These are phyloP conservation scores for Diaporthe helianthi DNA, from an alignment of 2,329 filamentous ascomycete species.

Conservation along the genomic window DNA sequence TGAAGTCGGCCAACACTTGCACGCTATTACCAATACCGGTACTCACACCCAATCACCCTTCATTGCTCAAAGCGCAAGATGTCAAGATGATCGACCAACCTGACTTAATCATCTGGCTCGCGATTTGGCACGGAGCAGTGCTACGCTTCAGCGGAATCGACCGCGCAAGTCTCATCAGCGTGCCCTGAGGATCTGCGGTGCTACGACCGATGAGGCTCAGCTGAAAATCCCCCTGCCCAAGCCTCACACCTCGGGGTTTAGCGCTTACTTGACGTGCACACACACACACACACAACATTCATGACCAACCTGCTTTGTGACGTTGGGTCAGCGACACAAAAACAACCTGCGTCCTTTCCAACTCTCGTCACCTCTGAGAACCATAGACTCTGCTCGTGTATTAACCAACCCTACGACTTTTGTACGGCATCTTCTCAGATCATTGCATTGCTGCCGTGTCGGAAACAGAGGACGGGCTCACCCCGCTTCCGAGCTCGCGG, in stretches of 20 bases:
- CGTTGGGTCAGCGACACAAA: constrained; percentile 9
- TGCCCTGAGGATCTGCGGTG: constrained; percentile 20
- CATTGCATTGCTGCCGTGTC: not conserved
- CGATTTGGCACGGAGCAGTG: not conserved
- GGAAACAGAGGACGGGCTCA: not conserved
- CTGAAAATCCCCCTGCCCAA: constrained; percentile 32
- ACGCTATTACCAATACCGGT: not conserved
- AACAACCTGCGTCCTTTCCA: not conserved
- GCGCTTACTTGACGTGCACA: constrained; percentile 32
- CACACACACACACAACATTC: constrained; percentile 14
- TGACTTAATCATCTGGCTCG: not conserved
- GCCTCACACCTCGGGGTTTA: constrained; percentile 29
- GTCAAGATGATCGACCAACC: not conserved
- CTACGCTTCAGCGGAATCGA: constrained; percentile 1
- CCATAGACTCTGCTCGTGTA: not conserved
- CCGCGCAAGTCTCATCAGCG: constrained; percentile 2
- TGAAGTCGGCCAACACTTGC: no score
- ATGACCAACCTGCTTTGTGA: constrained; percentile 19
- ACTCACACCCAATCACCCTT: not conserved
- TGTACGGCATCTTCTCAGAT: not conserved
- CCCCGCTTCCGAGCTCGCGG: not conserved
- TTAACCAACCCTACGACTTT: not conserved
- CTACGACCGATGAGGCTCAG: constrained; percentile 32
- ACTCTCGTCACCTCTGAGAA: not conserved
- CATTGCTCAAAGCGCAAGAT: not conserved